Percentiles rank a stretch among this genome's conserved stretches.
Evolutionary conservation across 345 rosid species (phyloP).

Genomic region (Eucalyptus erythrocorys): DNA sequence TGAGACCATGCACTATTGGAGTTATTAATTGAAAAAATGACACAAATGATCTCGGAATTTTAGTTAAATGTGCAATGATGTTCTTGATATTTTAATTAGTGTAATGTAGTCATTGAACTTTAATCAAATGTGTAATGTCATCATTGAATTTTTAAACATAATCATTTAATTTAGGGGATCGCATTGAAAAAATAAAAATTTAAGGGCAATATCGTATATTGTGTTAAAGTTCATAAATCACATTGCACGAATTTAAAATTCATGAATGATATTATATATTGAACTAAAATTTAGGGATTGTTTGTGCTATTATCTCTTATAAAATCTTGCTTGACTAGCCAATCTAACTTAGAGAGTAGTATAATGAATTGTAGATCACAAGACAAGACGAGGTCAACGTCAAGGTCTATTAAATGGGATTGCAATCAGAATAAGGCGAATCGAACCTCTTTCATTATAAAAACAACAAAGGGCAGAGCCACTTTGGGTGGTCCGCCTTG

Average conservation of each 20-base stretch:
- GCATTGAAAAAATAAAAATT: neutral
- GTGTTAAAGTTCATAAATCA: too few relatives aligned
- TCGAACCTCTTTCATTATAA: neutral
- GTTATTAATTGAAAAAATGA: neutral
- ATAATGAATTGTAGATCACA: neutral
- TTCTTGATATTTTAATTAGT: too few relatives aligned
- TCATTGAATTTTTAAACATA: too few relatives aligned
- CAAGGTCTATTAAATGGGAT: too few relatives aligned
- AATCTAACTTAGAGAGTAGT: neutral
- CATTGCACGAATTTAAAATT: too few relatives aligned
- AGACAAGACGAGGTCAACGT: too few relatives aligned
- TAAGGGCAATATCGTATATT: too few relatives aligned
- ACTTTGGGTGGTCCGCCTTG: neutral
- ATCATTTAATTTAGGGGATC: neutral
- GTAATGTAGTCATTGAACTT: too few relatives aligned
- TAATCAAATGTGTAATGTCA: accelerated
- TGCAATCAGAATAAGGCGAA: too few relatives aligned
- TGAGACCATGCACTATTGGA: neutral
- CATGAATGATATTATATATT: accelerated
- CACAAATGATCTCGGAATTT: neutral
- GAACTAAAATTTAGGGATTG: too few relatives aligned
- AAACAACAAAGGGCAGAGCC: neutral
- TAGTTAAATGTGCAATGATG: accelerated
- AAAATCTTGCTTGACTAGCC: too few relatives aligned
- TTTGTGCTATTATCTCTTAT: too few relatives aligned